Evolutionary conservation across 2,329 filamentous ascomycete species (phyloP), one percentile per base, ranked within the genome.

Genomic region (Fusarium protoensiforme): DNA sequence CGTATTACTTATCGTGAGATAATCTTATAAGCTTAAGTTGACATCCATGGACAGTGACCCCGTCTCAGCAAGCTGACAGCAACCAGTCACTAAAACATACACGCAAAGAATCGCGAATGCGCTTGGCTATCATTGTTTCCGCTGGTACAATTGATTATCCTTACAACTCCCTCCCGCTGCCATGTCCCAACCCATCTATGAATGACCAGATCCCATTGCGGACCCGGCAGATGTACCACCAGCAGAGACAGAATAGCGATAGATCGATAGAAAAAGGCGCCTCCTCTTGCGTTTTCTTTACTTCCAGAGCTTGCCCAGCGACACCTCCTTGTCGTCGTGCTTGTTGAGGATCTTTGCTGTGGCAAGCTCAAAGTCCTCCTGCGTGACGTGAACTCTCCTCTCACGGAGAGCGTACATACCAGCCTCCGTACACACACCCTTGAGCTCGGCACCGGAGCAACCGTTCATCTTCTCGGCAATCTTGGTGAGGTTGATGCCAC

Each of bases 381-480:
- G 96, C 39, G 96, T 99, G 75, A 99, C 96, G 83, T 99, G 96
- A 67, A 99, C 96, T 85, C 96, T 92, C 81, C 96, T 89, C 86
- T 99, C 96, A 77, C 96, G 92, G 74, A 99, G 88, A 16, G 96
- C 96, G 81, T 96, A 99, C 96, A 99, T 99, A 79, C 96, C 96
- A 4, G 96, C 95, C 84, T 99, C 96, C 53, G 96, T 99, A 83
- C 96, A 99, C 56, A 99, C 96, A 86, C 96, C 96, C 91, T 99
- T 99, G 78, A 99, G 85, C 85, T 99, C 96, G 63, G 96, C 96
- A 69, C 96, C 96, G 4, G 95, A 98, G 85, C 96, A 99, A 60
- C 96, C 96, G 80, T 98, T 98, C 96, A 99, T 99, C 90, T 98
- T 98, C 88, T 99, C 96, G 33, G 96, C 96, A 78, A 98, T 97